Evolutionary conservation across 2,329 filamentous ascomycete species (phyloP).

Genomic region (Alternaria ethzedia): DNA sequence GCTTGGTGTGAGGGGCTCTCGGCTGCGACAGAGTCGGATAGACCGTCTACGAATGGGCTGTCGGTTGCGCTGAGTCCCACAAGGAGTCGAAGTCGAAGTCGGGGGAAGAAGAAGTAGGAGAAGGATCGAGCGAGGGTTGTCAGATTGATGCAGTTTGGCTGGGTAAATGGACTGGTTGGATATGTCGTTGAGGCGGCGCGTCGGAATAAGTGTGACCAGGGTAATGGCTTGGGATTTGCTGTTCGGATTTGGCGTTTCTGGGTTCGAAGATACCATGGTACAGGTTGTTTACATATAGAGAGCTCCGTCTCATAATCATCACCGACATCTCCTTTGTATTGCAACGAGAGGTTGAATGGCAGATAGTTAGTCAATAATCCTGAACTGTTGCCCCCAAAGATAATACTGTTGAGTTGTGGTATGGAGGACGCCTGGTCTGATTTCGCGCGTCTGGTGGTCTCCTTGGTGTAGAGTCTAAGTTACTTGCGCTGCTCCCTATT

Average conservation of each 20-base stretch:
- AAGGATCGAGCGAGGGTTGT: background rate
- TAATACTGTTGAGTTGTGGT: no score
- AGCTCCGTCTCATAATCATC: no score
- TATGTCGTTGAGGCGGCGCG: no score
- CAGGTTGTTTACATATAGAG: background rate
- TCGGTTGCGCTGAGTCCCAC: background rate
- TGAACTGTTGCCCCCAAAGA: no score
- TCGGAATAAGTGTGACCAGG: background rate
- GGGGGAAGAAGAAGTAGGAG: background rate
- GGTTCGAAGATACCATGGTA: background rate
- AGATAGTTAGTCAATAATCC: no score
- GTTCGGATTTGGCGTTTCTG: background rate
- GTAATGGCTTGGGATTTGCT: background rate
- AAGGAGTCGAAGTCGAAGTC: background rate
- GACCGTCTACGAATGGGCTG: background rate
- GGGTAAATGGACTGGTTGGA: background rate
- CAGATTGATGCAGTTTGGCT: background rate
- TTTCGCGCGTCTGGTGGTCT: no score
- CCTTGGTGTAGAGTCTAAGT: no score
- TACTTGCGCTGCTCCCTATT: background rate
- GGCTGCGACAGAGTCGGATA: background rate
- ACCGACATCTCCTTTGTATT: no score
- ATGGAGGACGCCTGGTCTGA: no score
- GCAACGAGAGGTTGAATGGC: no score
- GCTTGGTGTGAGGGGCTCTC: constrained; percentile 22